phyloP scores from a whole-genome alignment of 129 eudicot genomes.

The Glebionis coronaria region DNA sequence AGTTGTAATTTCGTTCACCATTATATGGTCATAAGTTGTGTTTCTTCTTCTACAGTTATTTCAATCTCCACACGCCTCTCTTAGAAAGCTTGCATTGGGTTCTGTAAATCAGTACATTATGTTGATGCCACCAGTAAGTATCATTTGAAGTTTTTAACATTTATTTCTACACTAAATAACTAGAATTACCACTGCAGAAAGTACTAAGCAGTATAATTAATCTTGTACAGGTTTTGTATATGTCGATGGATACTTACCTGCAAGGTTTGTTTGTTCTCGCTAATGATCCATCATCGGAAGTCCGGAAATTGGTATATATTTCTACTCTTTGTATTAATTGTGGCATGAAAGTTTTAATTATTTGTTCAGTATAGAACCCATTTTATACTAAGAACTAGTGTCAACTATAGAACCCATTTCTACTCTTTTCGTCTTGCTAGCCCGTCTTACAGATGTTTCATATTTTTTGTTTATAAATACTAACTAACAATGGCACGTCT shows the following conservation, averaged over 20 bases:
- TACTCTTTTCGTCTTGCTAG: neutral
- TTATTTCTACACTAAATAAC: constrained; percentile 3
- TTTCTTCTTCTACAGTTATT: constrained; percentile 53
- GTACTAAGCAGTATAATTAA: constrained; percentile 13
- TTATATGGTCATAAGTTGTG: constrained; percentile 10
- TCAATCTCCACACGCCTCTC: constrained; percentile 72
- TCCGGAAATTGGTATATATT: constrained; percentile 89
- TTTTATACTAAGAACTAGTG: neutral
- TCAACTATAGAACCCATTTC: neutral
- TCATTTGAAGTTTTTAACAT: constrained; percentile 8
- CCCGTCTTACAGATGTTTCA: neutral
- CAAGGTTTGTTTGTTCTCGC: constrained; percentile 97
- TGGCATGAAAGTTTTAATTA: neutral
- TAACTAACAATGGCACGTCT: neutral
- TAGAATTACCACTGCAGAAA: constrained; percentile 14
- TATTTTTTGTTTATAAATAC: neutral
- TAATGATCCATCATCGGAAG: constrained; percentile 83
- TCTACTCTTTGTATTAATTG: neutral
- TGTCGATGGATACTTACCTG: constrained; percentile 86
- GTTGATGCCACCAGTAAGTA: constrained; percentile 95
- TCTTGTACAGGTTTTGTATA: constrained; percentile 51
- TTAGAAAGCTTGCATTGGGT: constrained; percentile 81
- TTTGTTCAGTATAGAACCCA: neutral
- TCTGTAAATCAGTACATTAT: constrained; percentile 88
- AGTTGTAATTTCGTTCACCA: neutral